These are phyloP conservation scores for Pholiota adiposa DNA, from an alignment of 1,284 basidiomycete genomes.

Conservation along the genomic window DNA sequence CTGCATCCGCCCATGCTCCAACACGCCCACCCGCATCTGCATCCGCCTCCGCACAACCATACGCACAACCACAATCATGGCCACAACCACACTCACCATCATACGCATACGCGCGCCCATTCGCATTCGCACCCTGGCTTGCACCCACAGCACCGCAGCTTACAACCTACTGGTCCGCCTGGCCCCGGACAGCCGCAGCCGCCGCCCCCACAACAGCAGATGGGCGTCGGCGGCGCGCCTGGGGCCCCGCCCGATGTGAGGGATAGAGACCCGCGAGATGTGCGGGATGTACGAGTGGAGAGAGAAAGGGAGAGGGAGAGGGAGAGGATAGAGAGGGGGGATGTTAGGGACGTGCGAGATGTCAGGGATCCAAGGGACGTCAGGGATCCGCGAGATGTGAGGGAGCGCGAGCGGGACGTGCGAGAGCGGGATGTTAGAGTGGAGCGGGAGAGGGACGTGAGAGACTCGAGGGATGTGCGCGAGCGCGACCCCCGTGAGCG, in stretches of 20 bases:
- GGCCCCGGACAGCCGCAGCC: slow-evolving; percentile 7
- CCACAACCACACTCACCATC: no score
- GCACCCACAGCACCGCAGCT: slow-evolving; percentile 59
- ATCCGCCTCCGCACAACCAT: not conserved
- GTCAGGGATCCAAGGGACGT: not conserved
- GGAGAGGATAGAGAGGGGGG: slow-evolving; percentile 5
- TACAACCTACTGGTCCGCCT: slow-evolving; percentile 57
- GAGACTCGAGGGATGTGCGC: not conserved
- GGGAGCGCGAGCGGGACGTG: slow-evolving; percentile 11
- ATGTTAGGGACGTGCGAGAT: not conserved
- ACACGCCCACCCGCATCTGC: not conserved
- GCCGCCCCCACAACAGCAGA: not conserved
- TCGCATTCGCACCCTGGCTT: not conserved
- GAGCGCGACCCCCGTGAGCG: not conserved
- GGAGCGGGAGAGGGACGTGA: not conserved
- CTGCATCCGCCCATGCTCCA: not conserved
- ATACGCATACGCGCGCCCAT: not conserved
- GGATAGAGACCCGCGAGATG: not conserved
- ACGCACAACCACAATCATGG: no score
- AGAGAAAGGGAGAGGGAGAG: not conserved
- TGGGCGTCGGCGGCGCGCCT: slow-evolving; percentile 1
- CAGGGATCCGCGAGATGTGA: slow-evolving; percentile 4
- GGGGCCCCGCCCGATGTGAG: not conserved
- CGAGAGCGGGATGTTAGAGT: slow-evolving; percentile 1
- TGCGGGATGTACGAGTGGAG: not conserved